A percentile compares a stretch with the other conserved stretches of the same genome.
Conservation (phyloP, 1,139 yeast genomes). For the Blastobotrys illinoisensis region DNA sequence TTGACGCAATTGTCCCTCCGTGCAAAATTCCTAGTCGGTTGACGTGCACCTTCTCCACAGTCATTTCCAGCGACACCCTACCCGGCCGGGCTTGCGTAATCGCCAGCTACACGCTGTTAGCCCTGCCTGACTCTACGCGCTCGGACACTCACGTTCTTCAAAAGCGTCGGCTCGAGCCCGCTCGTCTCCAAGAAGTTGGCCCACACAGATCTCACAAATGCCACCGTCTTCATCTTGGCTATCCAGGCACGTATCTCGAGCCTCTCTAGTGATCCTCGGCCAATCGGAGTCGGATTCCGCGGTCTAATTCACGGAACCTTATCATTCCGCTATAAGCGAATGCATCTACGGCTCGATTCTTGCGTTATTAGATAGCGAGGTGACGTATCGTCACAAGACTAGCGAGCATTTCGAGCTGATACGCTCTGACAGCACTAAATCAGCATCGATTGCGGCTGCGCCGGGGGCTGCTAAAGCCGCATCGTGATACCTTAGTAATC, state of each 20-base stretch:
- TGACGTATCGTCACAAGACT: too few relatives aligned
- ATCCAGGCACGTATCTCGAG: too few relatives aligned
- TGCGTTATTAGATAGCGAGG: too few relatives aligned
- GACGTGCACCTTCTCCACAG: slow-evolving; percentile 35
- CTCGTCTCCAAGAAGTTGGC: slow-evolving; percentile 31
- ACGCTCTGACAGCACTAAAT: too few relatives aligned
- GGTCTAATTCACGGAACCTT: neutral
- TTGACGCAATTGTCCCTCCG: slow-evolving; percentile 39
- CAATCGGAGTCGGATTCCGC: neutral
- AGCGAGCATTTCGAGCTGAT: too few relatives aligned
- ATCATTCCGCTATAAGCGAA: neutral
- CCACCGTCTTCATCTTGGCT: neutral
- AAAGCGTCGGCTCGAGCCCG: slow-evolving; percentile 35
- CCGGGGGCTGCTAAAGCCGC: neutral
- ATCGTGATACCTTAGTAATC: neutral
- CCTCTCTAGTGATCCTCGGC: neutral
- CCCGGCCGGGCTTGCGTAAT: slow-evolving; percentile 33
- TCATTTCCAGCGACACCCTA: slow-evolving; percentile 31
- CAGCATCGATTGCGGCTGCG: too few relatives aligned
- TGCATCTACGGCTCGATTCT: too few relatives aligned
- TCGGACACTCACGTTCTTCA: slow-evolving; percentile 25
- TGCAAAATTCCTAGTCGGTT: slow-evolving; percentile 38
- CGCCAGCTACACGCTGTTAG: slow-evolving; percentile 20
- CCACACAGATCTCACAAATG: slow-evolving; percentile 30
- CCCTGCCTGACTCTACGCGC: too few relatives aligned